A percentile compares a stretch with the other conserved stretches of the same genome.
These are phyloP conservation scores for Lasiodiplodia sp. DNA, from an alignment of 2,329 filamentous ascomycete genomes.

Conservation along the genomic window DNA sequence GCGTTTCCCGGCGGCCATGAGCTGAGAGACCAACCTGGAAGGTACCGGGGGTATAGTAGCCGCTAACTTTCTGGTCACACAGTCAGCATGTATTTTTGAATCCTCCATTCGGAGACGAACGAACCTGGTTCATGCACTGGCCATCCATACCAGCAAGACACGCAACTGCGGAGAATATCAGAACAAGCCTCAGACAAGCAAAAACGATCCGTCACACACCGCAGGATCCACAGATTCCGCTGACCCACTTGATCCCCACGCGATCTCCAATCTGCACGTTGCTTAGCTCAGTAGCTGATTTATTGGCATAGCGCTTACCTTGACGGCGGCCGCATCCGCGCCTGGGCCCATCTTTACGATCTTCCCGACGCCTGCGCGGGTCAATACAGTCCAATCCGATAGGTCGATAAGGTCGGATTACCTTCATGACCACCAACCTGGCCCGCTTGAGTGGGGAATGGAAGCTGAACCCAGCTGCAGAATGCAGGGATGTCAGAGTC, in stretches of 20 bases:
- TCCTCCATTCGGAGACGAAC: background rate
- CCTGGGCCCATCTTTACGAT: slow-evolving; percentile 71
- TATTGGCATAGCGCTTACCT: slow-evolving; percentile 38
- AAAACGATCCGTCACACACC: slow-evolving; percentile 35
- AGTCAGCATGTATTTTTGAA: background rate
- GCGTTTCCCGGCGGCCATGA: too few relatives aligned
- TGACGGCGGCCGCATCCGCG: slow-evolving; percentile 62
- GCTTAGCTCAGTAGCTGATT: background rate
- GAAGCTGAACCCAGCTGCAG: slow-evolving; percentile 61
- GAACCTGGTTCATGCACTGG: slow-evolving; percentile 58
- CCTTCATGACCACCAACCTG: slow-evolving; percentile 76
- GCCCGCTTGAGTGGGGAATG: slow-evolving; percentile 64
- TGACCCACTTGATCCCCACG: slow-evolving; percentile 75
- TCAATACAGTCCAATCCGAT: background rate
- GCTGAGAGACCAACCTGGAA: slow-evolving; percentile 54
- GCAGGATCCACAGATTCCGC: slow-evolving; percentile 59
- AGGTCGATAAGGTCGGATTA: slow-evolving; percentile 40
- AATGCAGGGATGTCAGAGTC: background rate
- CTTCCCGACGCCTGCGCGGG: slow-evolving; percentile 63
- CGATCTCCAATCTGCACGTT: slow-evolving; percentile 63
- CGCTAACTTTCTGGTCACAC: slow-evolving; percentile 57
- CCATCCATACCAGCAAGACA: slow-evolving; percentile 65
- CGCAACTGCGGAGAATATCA: slow-evolving; percentile 39
- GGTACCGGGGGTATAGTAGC: slow-evolving; percentile 74
- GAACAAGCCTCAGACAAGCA: background rate